Evolutionary conservation across 2,329 filamentous ascomycete genomes (phyloP), one percentile per base, ranked within the genome.

Genomic region (Pseudocercospora musae): DNA sequence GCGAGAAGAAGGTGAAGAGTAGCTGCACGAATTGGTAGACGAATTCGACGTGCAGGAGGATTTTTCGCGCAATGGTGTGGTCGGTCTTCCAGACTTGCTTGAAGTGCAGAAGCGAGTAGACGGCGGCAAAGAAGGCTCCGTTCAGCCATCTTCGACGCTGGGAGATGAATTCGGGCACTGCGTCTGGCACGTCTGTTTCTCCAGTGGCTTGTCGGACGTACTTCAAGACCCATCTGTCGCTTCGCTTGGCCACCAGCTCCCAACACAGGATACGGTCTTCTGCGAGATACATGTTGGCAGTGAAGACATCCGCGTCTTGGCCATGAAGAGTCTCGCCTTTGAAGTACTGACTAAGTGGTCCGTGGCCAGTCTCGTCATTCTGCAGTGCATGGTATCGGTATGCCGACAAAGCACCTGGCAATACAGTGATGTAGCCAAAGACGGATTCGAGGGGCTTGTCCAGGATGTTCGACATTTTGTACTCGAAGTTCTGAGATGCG

Each of bases 391-490:
- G 91, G 77, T 96, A 99, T 46, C 96, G 87, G 75, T 99, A 99
- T 1, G 95, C 95, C 74, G 91, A 96, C 57, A 99, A 84, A 0
- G 95, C 95, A 77, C 95, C 96, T 0, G 95, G 96, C 67, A 99
- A 80, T 70, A 99, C 95, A 5, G 94, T 98, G 70, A 99, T 99
- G 75, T 98, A 99, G 1, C 95, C 95, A 75, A 99, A 99, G 0
- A 96, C 94, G 0, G 92, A 96, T 76, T 99, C 95, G 1, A 99
- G 81, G 0, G 95, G 95, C 77, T 99, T 99, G 76, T 99, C 95
- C 25, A 99, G 83, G 71, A 99, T 99, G 72, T 99, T 99, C 44
- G 92, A 96, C 92, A 99, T 97, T 78, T 99, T 99, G 82, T 99
- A 99, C 80, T 99, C 95, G 69, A 99, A 99, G 75, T 99, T 99